These are phyloP conservation scores for Rhizoclosmatium sp. DNA, from an alignment of 192 early-diverging fungal genomes.

Conservation along the genomic window DNA sequence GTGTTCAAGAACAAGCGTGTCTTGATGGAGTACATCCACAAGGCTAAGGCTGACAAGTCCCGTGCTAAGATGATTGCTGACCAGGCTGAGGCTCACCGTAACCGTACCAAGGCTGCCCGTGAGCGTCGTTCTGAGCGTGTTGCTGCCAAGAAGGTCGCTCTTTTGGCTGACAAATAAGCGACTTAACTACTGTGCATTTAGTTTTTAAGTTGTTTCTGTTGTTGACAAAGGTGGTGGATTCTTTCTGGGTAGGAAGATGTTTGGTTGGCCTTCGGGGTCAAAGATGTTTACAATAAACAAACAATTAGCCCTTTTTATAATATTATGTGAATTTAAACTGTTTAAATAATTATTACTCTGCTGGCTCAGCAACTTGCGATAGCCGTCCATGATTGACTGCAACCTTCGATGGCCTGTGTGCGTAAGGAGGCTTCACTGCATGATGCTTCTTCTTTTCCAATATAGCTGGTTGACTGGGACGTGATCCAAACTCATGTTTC, in stretches of 20 bases:
- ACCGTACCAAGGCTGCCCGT: conserved; percentile 93
- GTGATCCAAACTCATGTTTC: neutral
- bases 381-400: neutral
- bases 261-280: neutral
- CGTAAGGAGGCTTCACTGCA: too few species aligned
- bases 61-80: conserved; percentile 91
- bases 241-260: neutral
- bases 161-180: conserved; percentile 44
- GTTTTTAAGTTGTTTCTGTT: neutral
- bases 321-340: too few species aligned
- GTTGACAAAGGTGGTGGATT: neutral
- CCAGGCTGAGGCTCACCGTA: conserved; percentile 98
- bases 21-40: conserved; percentile 99
- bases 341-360: too few species aligned
- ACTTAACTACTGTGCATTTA: neutral
- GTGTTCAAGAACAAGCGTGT: conserved; percentile 99
- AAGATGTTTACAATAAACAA: too few species aligned
- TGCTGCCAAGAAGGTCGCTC: conserved; percentile 89
- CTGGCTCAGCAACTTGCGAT: too few species aligned
- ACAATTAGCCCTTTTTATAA: too few species aligned
- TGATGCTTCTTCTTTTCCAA: too few species aligned
- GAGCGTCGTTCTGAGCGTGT: conserved; percentile 87
- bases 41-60: conserved; percentile 97
- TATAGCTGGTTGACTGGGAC: neutral
- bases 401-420: too few species aligned